Percentiles rank a stretch among this genome's conserved stretches.
Conservation (phyloP, 805 yeast species). For the Barnettozyma sp. region DNA sequence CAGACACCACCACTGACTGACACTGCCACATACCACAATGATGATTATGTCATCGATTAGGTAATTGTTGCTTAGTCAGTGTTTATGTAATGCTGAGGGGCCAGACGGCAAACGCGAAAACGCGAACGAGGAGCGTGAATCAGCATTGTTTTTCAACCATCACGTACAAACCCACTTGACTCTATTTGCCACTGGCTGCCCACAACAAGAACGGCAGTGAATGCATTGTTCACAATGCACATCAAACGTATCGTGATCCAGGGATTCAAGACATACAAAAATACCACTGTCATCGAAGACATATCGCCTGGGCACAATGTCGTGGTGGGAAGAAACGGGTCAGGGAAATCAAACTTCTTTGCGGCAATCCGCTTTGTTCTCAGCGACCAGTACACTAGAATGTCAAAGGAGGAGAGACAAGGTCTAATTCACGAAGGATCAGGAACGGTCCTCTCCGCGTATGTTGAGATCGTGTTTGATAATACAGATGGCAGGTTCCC, state of each 20-base stretch:
- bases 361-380: slow-evolving; percentile 91
- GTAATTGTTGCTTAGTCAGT: too few relatives aligned
- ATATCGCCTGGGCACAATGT: slow-evolving; percentile 82
- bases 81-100: too few relatives aligned
- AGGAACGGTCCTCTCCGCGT: slow-evolving; percentile 85
- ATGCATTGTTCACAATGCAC: slow-evolving; percentile 28
- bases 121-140: too few relatives aligned
- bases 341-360: slow-evolving; percentile 93
- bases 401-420: slow-evolving; percentile 80
- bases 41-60: too few relatives aligned
- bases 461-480: slow-evolving; percentile 84
- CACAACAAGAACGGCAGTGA: not conserved
- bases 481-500: slow-evolving; percentile 67
- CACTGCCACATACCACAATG: too few relatives aligned
- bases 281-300: slow-evolving; percentile 68
- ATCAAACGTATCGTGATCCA: slow-evolving; percentile 61
- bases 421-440: slow-evolving; percentile 87
- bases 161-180: too few relatives aligned
- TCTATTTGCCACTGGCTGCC: not conserved
- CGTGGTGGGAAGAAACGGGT: slow-evolving; percentile 89
- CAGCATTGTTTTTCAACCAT: not conserved
- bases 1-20: too few relatives aligned
- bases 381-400: slow-evolving; percentile 81
- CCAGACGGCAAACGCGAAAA: too few relatives aligned
- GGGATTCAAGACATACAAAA: slow-evolving; percentile 90